Conservation (phyloP, 768 basidiomycete genomes). For the Collybia sordida region DNA sequence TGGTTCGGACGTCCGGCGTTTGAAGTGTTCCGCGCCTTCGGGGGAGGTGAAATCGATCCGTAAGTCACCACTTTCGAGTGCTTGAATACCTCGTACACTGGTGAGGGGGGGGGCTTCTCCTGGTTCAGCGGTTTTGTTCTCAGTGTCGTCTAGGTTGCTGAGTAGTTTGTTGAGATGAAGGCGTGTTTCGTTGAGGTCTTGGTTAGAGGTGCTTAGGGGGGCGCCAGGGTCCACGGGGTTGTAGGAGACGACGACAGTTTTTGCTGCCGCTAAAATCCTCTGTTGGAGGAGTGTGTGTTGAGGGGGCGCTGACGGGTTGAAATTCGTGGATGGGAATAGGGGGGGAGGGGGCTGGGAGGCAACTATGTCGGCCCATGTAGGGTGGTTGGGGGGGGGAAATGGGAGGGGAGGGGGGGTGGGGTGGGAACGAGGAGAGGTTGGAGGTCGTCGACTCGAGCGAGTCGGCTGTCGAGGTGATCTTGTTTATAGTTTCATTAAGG, state of each 20-base stretch:
- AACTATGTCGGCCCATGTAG: not conserved
- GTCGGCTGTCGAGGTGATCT: not conserved
- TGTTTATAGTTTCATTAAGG: not conserved
- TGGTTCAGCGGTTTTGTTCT: not conserved
- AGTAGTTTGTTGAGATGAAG: not conserved
- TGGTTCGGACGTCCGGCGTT: too few species aligned
- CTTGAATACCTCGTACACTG: not conserved
- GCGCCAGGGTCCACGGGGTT: not conserved
- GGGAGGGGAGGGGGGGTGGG: not conserved
- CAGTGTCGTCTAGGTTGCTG: not conserved
- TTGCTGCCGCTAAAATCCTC: not conserved
- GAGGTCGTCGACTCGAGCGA: not conserved
- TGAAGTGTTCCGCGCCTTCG: not conserved
- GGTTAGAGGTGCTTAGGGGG: not conserved
- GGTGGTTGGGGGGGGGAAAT: not conserved
- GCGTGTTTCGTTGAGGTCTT: not conserved
- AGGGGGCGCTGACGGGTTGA: not conserved
- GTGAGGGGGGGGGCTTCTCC: not conserved
- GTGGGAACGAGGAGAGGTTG: not conserved
- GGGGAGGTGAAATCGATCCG: not conserved
- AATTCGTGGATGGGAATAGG: not conserved
- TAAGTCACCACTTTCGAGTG: not conserved
- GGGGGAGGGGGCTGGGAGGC: not conserved
- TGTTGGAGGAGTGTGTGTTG: slow-evolving; percentile 7
- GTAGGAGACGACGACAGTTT: not conserved